A percentile compares a stretch with the other conserved stretches of the same genome.
These are phyloP conservation scores for Talaromyces atroroseus DNA, from an alignment of 2,329 filamentous ascomycete species.

Conservation along the genomic window DNA sequence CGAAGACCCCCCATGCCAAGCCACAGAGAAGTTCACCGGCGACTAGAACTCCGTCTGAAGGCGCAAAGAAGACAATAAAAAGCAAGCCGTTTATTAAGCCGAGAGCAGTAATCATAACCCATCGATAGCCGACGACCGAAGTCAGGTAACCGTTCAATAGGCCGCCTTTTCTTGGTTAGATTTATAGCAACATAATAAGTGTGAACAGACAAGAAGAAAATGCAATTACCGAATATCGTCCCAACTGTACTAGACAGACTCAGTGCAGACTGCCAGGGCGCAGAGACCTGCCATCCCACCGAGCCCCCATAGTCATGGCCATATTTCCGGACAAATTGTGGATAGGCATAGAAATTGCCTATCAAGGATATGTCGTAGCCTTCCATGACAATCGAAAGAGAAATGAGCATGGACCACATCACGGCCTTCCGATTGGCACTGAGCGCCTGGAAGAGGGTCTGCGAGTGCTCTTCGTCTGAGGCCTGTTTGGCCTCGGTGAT, in stretches of 20 bases:
- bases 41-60: constrained; percentile 42
- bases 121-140: constrained; percentile 12
- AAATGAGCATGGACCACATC: constrained; percentile 76
- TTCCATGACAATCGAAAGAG: constrained; percentile 88
- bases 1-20: constrained; percentile 49
- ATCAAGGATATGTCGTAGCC: constrained; percentile 78
- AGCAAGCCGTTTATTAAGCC: constrained; percentile 43
- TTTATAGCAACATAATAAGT: no score
- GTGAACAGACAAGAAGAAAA: no score
- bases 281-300: constrained; percentile 32
- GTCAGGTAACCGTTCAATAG: constrained; percentile 13
- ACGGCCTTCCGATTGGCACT: constrained; percentile 82
- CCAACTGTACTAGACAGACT: constrained; percentile 9
- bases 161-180: constrained; percentile 11
- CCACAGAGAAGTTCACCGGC: constrained; percentile 48
- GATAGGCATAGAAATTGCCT: constrained; percentile 65
- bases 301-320: constrained; percentile 23
- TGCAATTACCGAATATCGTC: constrained; percentile 11
- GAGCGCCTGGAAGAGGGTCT: constrained; percentile 71
- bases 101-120: constrained; percentile 45
- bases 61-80: constrained; percentile 48
- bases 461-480: constrained; percentile 50
- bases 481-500: constrained; percentile 39
- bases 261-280: constrained; percentile 12
- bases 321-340: constrained; percentile 38